These are phyloP conservation scores for Mucor piriformis DNA, from an alignment of 371 early-diverging fungal genomes.

Conservation along the genomic window DNA sequence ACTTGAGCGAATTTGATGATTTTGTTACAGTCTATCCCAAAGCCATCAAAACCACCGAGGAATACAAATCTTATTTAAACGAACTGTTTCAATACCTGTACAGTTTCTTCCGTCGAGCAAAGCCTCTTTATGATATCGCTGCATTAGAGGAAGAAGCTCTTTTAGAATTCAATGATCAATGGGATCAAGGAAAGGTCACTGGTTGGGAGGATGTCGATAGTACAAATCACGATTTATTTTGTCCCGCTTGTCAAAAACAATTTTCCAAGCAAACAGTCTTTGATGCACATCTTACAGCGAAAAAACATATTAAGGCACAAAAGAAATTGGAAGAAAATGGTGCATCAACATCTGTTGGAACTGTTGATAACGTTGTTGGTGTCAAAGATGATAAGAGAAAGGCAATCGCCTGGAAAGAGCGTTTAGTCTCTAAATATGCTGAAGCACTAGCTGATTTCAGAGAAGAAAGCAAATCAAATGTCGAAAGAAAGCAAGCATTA, in stretches of 20 bases:
- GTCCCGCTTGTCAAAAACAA: conserved; percentile 81
- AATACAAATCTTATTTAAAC: conserved; percentile 76
- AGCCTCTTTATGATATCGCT: conserved; percentile 77
- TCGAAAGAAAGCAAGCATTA: conserved; percentile 93
- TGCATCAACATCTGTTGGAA: conserved; percentile 22
- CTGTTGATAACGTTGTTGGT: conserved; percentile 26
- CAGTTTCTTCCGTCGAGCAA: conserved; percentile 74
- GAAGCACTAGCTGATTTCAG: conserved; percentile 62
- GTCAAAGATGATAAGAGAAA: conserved; percentile 56
- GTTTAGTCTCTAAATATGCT: conserved; percentile 62
- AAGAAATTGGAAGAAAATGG: conserved; percentile 49
- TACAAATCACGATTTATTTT: conserved; percentile 62
- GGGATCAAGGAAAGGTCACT: conserved; percentile 59
- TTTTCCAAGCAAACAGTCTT: conserved; percentile 88
- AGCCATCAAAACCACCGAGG: conserved; percentile 60
- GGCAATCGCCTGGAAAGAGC: conserved; percentile 67
- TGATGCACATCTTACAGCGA: conserved; percentile 83
- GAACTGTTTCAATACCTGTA: conserved; percentile 71
- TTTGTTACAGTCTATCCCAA: conserved; percentile 65
- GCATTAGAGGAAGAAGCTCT: conserved; percentile 53
- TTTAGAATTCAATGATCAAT: conserved; percentile 63
- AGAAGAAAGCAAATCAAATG: conserved; percentile 84
- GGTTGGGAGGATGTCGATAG: conserved; percentile 74
- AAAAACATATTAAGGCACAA: conserved; percentile 89
- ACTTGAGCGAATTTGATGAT: conserved; percentile 71